Conservation (phyloP, 2,329 filamentous ascomycete genomes). For the Alternaria incomplexa region DNA sequence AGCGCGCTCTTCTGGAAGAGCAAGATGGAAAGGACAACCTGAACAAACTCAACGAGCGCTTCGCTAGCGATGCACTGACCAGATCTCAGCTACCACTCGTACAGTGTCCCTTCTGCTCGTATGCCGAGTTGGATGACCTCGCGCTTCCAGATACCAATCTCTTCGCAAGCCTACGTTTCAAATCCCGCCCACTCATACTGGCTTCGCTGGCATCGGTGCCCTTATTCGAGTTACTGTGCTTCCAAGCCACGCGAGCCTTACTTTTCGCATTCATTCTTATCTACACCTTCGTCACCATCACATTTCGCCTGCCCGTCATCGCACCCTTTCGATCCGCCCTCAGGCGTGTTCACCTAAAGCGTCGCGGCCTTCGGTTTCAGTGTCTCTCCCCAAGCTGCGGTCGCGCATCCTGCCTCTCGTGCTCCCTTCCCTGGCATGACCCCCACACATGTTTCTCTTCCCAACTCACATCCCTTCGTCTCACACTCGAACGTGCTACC, state of each 20-base stretch:
- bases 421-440: conserved; percentile 82
- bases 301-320: conserved; percentile 34
- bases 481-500: conserved; percentile 90
- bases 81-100: conserved; percentile 77
- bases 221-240: conserved; percentile 40
- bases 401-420: conserved; percentile 79
- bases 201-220: conserved; percentile 37
- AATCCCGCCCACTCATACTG: conserved; percentile 39
- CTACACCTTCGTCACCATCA: conserved; percentile 25
- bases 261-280: conserved; percentile 61
- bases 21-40: conserved; percentile 74
- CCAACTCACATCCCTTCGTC: conserved; percentile 73
- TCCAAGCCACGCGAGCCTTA: conserved; percentile 56
- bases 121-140: conserved; percentile 79
- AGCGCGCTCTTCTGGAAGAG: conserved; percentile 72
- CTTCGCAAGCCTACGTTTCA: conserved; percentile 31
- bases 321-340: conserved; percentile 65
- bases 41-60: conserved; percentile 76
- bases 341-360: conserved; percentile 70
- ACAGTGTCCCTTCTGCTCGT: conserved; percentile 88
- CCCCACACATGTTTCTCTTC: conserved; percentile 91
- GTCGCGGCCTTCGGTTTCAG: conserved; percentile 75
- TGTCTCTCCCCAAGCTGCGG: conserved; percentile 74
- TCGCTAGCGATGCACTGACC: conserved; percentile 76
- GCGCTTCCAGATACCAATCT: conserved; percentile 33